Conservation (phyloP, 768 basidiomycete species). For the Russula sp. region DNA sequence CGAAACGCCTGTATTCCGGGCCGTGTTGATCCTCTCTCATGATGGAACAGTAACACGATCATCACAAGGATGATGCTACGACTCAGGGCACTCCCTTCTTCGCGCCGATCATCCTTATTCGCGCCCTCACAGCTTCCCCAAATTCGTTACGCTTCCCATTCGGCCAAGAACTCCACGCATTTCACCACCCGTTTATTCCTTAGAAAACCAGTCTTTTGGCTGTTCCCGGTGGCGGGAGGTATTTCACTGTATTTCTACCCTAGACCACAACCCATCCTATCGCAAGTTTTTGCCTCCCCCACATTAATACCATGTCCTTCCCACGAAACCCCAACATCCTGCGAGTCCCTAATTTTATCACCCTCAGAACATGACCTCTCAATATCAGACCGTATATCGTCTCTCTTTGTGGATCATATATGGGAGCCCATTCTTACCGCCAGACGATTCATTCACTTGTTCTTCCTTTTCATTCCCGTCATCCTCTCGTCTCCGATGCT, state of each 20-base stretch:
- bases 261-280: conserved; percentile 36
- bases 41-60: neutral
- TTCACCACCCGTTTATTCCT: conserved; percentile 29
- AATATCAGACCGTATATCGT: conserved; percentile 39
- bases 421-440: conserved; percentile 85
- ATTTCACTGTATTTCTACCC: conserved; percentile 46
- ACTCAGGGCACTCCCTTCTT: conserved; percentile 26
- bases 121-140: conserved; percentile 4
- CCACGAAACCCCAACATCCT: conserved; percentile 11
- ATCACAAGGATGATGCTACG: conserved; percentile 26
- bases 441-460: conserved; percentile 76
- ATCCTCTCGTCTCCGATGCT: conserved; percentile 81
- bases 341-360: conserved; percentile 48
- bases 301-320: conserved; percentile 41
- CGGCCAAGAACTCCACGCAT: conserved; percentile 6
- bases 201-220: conserved; percentile 39
- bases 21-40: neutral
- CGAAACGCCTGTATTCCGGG: neutral
- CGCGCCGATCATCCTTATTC: conserved; percentile 26
- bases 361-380: conserved; percentile 57
- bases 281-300: conserved; percentile 47
- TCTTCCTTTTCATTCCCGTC: conserved; percentile 81
- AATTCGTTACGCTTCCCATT: conserved; percentile 30
- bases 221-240: conserved; percentile 53
- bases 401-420: conserved; percentile 51